Base-by-base conservation (phyloP, 1,139 yeast genomes). In the Zygosaccharomyces pseudobailii region DNA sequence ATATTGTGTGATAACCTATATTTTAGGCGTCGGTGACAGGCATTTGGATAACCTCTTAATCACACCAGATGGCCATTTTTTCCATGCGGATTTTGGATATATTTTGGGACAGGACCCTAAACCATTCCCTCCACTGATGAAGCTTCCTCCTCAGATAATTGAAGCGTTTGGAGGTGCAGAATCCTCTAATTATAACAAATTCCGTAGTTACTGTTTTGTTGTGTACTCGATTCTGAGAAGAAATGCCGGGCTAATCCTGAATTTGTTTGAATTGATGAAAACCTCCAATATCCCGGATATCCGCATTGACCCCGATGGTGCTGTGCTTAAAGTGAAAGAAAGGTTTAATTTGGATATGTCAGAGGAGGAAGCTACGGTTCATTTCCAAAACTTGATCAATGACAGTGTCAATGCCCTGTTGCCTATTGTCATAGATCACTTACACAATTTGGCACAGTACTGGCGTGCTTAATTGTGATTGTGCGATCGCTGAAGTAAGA, bases 121-220 rank as follows among this genome's bases (percentile, higher is more conserved):
- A 63, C 97, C 97, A 7, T 94, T 94, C 68, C 97, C 99, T 6
- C 99, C 98, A 0, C 74, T 92, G 69, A 92, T 94, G 97, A 94
- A 94, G 63, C 72, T 94, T 33, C 98, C 98, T 0, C 92, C 94
- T 42, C 98, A 94, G 67, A 87, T 94, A 21, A 87, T 94, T 39
- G 98, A 92, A 55, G 98, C 97, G 0, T 92, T 94, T 92, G 98
- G 98, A 2, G 98, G 97, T 0, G 77, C 87, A 40, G 76, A 79
- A 48, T 89, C 92, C 44, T 85, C 84, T 37, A 90, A 90, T 66
- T 94, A 87, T 67, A 80, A 82, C 56, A 80, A 85, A 52, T 94
- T 94, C 68, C 80, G 95, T 56, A 87, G 87, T 63, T 89, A 90
- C 68, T 94, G 99, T 64, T 94, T 90, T 67, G 92, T 94, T 23